These are phyloP conservation scores for Linderina pennispora DNA, from an alignment of 192 early-diverging fungal species.

Conservation along the genomic window DNA sequence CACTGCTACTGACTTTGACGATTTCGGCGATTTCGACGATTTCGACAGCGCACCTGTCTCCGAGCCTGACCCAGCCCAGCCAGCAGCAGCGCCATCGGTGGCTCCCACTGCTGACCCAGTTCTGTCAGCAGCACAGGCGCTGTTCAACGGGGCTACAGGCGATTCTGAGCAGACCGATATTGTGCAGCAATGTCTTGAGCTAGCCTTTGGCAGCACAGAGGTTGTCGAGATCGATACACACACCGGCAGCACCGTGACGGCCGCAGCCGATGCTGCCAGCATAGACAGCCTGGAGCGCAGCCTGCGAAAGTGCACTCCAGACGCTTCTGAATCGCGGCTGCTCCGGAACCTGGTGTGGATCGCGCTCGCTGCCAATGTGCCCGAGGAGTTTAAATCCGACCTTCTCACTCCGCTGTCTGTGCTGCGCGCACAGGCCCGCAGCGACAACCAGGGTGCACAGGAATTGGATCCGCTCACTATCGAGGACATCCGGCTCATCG, in stretches of 20 bases:
- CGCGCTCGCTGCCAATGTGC: conserved; percentile 3
- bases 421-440: background rate
- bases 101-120: conserved; percentile 2
- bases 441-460: background rate
- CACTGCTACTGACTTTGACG: conserved; percentile 8
- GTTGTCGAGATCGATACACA: no score
- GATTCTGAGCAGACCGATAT: no score
- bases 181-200: no score
- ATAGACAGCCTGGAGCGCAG: no score
- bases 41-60: background rate
- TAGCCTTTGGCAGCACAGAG: no score
- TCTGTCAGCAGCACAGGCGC: conserved; percentile 1
- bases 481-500: conserved; percentile 18
- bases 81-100: background rate
- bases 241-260: no score
- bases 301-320: no score
- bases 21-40: conserved; percentile 20
- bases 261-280: no score
- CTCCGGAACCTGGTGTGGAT: conserved; percentile 20
- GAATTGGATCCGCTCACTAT: conserved; percentile 3
- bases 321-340: conserved; percentile 27
- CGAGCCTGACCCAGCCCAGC: no score
- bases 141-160: conserved; percentile 4
- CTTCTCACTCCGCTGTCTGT: conserved; percentile 13
- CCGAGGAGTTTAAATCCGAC: background rate